phyloP scores from a whole-genome alignment of 2,329 filamentous ascomycete species.

The Penicillium aurantiogriseum region DNA sequence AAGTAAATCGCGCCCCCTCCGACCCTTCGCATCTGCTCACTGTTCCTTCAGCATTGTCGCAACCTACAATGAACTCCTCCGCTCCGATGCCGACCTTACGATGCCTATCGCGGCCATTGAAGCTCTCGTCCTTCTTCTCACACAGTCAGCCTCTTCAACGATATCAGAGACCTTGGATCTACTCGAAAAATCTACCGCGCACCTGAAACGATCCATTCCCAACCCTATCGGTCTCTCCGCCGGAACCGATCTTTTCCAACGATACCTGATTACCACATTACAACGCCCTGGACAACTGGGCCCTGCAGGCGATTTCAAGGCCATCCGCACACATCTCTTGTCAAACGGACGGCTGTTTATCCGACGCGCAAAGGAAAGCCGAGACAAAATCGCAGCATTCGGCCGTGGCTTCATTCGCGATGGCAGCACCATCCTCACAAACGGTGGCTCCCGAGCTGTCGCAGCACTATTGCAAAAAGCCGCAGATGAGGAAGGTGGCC shows the following conservation, averaged over 20 bases:
- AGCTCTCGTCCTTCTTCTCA: constrained; percentile 81
- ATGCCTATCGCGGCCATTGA: constrained; percentile 96
- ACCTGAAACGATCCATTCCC: constrained; percentile 72
- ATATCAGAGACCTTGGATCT: constrained; percentile 92
- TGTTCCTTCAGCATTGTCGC: constrained; percentile 55
- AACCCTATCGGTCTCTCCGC: constrained; percentile 92
- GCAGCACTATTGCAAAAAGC: constrained; percentile 73
- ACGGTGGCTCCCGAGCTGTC: constrained; percentile 83
- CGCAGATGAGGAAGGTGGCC: constrained; percentile 59
- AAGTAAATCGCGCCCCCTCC: constrained; percentile 15
- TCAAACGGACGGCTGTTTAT: constrained; percentile 86
- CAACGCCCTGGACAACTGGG: constrained; percentile 54
- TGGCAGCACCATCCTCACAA: constrained; percentile 79
- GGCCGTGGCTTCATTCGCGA: constrained; percentile 77
- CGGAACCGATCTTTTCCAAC: constrained; percentile 91
- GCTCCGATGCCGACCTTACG: constrained; percentile 76
- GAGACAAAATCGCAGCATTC: constrained; percentile 76
- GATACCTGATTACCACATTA: constrained; percentile 78
- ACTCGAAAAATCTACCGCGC: constrained; percentile 71
- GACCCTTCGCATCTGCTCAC: constrained; percentile 17
- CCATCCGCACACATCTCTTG: constrained; percentile 77
- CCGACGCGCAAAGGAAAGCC: constrained; percentile 76
- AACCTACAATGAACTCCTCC: constrained; percentile 63
- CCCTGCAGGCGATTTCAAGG: constrained; percentile 69
- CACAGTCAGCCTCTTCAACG: constrained; percentile 74